A percentile compares a stretch with the other conserved stretches of the same genome.
These are phyloP conservation scores for Aspergillus tubingensis DNA, from an alignment of 2,329 filamentous ascomycete genomes.

Conservation along the genomic window DNA sequence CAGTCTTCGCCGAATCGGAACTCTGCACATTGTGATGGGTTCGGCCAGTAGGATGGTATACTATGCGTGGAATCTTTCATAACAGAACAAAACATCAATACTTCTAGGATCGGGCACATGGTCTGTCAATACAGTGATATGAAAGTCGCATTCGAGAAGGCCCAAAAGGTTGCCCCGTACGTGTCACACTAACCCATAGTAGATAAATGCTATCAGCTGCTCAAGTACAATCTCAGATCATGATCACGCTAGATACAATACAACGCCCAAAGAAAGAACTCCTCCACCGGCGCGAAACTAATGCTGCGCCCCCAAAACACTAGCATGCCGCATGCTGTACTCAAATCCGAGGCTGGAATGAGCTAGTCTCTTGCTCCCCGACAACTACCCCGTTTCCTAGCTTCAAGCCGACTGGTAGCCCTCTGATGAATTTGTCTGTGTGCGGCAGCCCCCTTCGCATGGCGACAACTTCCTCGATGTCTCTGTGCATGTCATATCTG, in stretches of 20 bases:
- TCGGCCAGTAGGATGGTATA: no score
- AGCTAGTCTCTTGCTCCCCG: slow-evolving; percentile 28
- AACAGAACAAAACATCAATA: not conserved
- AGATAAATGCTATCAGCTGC: not conserved
- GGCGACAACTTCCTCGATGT: slow-evolving; percentile 55
- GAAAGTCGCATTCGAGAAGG: not conserved
- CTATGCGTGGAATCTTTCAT: no score
- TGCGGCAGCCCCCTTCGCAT: slow-evolving; percentile 32
- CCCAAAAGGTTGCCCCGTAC: not conserved
- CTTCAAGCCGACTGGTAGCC: slow-evolving; percentile 52
- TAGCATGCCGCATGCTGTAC: not conserved
- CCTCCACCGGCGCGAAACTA: not conserved
- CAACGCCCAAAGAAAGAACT: not conserved
- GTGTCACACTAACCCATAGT: not conserved
- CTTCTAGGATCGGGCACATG: not conserved
- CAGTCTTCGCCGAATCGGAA: not conserved
- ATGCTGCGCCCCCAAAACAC: not conserved
- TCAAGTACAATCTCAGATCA: not conserved
- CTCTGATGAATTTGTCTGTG: slow-evolving; percentile 43
- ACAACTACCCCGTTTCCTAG: slow-evolving; percentile 33
- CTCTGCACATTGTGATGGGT: no score
- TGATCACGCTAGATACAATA: not conserved
- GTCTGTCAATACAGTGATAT: not conserved
- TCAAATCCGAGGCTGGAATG: not conserved
- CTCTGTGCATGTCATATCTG: slow-evolving; percentile 62